phyloP scores from a whole-genome alignment of 225 moss, liverwort and hornwort genomes.

The Pseudoscleropodium purum region DNA sequence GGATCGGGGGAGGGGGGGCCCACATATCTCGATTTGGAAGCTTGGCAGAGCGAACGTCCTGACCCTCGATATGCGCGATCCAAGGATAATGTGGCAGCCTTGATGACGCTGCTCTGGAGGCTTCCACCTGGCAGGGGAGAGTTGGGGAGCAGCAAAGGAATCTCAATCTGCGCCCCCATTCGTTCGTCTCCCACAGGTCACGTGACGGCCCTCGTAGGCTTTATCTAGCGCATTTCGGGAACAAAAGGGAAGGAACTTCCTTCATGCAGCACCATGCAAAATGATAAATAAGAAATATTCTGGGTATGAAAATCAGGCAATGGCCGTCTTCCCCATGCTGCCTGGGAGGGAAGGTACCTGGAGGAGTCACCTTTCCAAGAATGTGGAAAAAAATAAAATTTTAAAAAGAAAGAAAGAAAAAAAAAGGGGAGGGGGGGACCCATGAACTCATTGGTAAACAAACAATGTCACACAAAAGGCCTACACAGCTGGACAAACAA shows the following conservation, averaged over 20 bases:
- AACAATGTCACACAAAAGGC: background rate
- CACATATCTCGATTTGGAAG: background rate
- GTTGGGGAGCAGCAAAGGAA: background rate
- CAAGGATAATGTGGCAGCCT: no score
- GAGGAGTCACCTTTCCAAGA: background rate
- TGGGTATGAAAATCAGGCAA: no score
- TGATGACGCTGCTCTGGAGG: background rate
- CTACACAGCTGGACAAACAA: no score
- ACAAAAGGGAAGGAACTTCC: no score
- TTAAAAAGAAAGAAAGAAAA: no score
- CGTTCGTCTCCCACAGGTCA: rapidly evolving
- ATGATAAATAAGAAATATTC: no score
- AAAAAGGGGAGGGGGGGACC: no score
- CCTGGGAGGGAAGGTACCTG: no score
- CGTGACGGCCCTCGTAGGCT: background rate
- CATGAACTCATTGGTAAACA: background rate
- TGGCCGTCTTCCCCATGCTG: background rate
- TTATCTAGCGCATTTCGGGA: background rate
- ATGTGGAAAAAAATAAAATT: no score
- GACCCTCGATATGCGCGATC: background rate
- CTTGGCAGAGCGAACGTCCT: background rate
- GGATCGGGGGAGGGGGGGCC: background rate
- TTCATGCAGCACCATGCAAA: no score
- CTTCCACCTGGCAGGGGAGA: background rate
- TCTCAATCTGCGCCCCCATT: background rate